Evolutionary conservation across 139 green algal species (phyloP), one percentile per base, ranked within the genome.

Genomic region (Micractinium sp.): DNA sequence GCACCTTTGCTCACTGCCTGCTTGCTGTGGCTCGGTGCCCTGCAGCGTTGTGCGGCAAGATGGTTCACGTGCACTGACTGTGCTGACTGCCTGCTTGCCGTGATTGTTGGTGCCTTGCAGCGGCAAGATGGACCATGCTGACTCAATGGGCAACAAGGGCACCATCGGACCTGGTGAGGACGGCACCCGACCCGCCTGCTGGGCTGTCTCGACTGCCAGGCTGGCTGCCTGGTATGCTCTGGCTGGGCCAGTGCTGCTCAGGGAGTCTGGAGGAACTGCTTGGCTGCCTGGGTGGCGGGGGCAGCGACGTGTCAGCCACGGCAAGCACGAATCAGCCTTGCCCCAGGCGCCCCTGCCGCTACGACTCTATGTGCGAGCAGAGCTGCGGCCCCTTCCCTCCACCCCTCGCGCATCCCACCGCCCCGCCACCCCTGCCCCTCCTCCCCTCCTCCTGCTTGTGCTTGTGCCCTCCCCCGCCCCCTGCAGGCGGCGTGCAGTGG

Each of bases 401-500:
- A n/a, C n/a, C n/a, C n/a, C n/a, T n/a, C n/a, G n/a, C n/a, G n/a
- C 47, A 56, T 56, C 47, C 47, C 47, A 16, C 7, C 14, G 66
- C 25, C 25, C 66, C 14, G 7, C 9, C 7, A 73, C 25, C 23
- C 66, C 14, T 19, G 7, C 47, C 7, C 47, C 47, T 9, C 47
- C 47, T 56, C 20, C 63, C 63, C 63, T 27, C 63, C 63, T 13
- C 20, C 69, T 36, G 69, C 25, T 27, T 76, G 69, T 27, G 20
- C 63, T 5, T 27, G 20, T 71, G 63, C 63, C 63, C 63, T 13
- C 69, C 23, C 12, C 27, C 20, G 5, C n/a, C 12, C 35, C 22
- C 20, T 61, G 82, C 94, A 18, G 96, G 96, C n/a, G 96, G 96
- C 9, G 96, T 99, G 79, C 97, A 99, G 93, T 98, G 94, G 95